Conservation (phyloP, 1,284 basidiomycete genomes). For the Chalciporus sp. region DNA sequence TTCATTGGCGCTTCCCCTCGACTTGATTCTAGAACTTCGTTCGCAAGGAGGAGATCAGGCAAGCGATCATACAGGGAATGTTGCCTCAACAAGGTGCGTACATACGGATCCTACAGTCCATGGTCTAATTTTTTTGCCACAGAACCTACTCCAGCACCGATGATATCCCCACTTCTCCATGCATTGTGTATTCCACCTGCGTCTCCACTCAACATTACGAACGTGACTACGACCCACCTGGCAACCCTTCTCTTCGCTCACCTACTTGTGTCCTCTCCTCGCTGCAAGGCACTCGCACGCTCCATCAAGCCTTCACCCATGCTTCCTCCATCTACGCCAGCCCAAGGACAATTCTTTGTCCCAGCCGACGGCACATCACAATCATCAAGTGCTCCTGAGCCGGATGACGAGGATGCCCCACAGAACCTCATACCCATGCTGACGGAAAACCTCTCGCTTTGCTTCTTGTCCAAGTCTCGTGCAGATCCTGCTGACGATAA, state of each 20-base stretch:
- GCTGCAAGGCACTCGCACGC: conserved; percentile 80
- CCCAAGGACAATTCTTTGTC: conserved; percentile 63
- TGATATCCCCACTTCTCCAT: conserved; percentile 67
- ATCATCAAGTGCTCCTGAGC: conserved; percentile 30
- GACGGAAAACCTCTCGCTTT: conserved; percentile 70
- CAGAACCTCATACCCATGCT: conserved; percentile 73
- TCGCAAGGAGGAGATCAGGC: conserved; percentile 65
- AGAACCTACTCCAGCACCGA: conserved; percentile 40
- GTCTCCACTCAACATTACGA: conserved; percentile 51
- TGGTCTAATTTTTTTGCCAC: conserved; percentile 2
- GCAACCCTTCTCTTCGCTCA: conserved; percentile 72
- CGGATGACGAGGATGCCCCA: conserved; percentile 60
- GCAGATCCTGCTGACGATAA: conserved; percentile 63
- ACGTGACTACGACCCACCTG: conserved; percentile 65
- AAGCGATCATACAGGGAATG: conserved; percentile 71
- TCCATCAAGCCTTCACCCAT: conserved; percentile 57
- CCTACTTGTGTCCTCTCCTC: conserved; percentile 64
- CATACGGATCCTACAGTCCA: conserved; percentile 5
- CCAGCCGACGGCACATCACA: conserved; percentile 64
- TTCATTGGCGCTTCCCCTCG: not conserved
- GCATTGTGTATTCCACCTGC: conserved; percentile 58
- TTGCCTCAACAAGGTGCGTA: conserved; percentile 51
- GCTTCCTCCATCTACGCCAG: conserved; percentile 31
- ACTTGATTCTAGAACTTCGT: conserved; percentile 62
- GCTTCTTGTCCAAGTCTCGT: conserved; percentile 68